phyloP scores from a whole-genome alignment of 169 alveolate genomes.

The Hammondia hammondi region DNA sequence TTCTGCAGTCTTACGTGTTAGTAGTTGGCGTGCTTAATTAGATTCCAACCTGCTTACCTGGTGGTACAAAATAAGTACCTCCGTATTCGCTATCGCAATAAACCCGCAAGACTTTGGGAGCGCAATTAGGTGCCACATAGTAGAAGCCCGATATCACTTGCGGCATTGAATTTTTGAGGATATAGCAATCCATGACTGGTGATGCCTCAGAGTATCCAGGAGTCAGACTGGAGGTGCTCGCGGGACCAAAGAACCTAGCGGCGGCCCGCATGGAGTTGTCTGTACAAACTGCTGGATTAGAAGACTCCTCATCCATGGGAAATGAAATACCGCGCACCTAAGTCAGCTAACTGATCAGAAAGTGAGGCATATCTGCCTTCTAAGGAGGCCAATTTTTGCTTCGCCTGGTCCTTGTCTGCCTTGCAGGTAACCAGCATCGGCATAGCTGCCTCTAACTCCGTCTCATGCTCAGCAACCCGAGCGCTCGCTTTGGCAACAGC shows the following conservation, averaged over 20 bases:
- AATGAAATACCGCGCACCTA: background rate
- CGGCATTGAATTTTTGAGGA: conserved; percentile 82
- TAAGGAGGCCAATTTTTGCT: background rate
- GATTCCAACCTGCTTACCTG: conserved; percentile 43
- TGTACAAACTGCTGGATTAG: background rate
- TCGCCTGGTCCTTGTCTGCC: conserved; percentile 58
- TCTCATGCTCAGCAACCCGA: conserved; percentile 57
- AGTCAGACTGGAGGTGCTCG: conserved; percentile 70
- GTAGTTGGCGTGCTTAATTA: background rate
- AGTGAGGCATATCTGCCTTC: background rate
- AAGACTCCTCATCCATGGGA: background rate
- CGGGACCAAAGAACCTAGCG: background rate
- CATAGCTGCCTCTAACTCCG: conserved; percentile 66
- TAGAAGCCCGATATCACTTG: conserved; percentile 89
- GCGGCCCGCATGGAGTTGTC: conserved; percentile 32
- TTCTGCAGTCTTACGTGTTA: background rate
- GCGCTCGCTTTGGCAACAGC: background rate
- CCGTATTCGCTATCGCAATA: conserved; percentile 89
- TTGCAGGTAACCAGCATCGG: conserved; percentile 62
- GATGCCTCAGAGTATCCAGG: conserved; percentile 77
- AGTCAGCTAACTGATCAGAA: background rate
- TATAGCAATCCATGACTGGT: conserved; percentile 85
- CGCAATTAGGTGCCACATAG: conserved; percentile 84
- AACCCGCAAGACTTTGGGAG: conserved; percentile 83
- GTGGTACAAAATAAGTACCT: conserved; percentile 84